Conservation (phyloP, 495 filamentous ascomycete genomes). For the Podospora pseudopauciseta region DNA sequence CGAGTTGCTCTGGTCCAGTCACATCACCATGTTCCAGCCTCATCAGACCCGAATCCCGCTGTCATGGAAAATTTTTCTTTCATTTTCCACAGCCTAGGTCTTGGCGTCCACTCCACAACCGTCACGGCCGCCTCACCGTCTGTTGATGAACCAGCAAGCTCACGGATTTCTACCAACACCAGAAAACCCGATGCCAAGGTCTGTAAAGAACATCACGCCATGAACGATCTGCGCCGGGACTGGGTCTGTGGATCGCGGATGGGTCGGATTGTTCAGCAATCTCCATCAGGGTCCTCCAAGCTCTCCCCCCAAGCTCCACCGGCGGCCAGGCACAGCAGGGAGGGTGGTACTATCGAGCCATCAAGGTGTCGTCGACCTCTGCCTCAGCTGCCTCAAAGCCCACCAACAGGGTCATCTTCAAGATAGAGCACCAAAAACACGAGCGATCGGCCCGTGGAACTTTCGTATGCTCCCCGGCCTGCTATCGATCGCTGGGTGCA, state of each 20-base stretch:
- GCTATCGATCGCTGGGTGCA: conserved; percentile 16
- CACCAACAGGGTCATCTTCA: not conserved
- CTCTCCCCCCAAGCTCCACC: not conserved
- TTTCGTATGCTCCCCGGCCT: not conserved
- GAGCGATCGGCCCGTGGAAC: conserved; percentile 7
- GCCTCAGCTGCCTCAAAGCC: not conserved
- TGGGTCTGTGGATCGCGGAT: conserved; percentile 1
- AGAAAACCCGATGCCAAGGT: not conserved
- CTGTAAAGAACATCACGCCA: conserved; percentile 20
- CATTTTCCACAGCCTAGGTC: not conserved
- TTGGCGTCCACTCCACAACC: not conserved
- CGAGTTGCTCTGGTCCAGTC: not conserved
- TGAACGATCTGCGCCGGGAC: conserved; percentile 10
- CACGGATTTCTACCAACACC: not conserved
- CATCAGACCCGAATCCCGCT: not conserved
- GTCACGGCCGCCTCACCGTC: not conserved
- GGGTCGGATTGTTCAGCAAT: not conserved
- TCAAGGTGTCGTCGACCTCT: not conserved
- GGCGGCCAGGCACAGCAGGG: not conserved
- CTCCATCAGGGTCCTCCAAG: conserved; percentile 6
- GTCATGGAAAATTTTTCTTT: not conserved
- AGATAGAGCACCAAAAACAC: not conserved
- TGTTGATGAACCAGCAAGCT: not conserved
- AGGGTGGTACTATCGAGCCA: not conserved
- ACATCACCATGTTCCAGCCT: conserved; percentile 2